These are phyloP conservation scores for Cercospora sp. DNA, from an alignment of 2,329 filamentous ascomycete genomes.

Conservation along the genomic window DNA sequence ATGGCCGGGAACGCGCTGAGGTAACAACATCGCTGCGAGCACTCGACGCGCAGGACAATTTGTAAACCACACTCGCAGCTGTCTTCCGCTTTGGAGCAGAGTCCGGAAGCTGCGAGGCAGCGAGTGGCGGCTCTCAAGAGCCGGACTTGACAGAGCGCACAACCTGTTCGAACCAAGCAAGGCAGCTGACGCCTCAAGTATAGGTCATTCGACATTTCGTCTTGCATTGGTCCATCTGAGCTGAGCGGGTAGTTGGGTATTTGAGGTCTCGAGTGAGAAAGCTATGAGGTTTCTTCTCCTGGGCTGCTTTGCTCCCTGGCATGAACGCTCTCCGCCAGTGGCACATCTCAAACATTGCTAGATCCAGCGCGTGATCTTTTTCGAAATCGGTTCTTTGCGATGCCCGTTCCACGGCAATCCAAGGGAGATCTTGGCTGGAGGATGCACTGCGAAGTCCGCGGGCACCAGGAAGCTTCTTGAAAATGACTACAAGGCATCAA, in stretches of 20 bases:
- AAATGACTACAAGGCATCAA: not conserved
- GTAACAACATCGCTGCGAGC: not conserved
- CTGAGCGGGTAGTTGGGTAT: not conserved
- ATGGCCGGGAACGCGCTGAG: not conserved
- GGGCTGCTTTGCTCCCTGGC: not conserved
- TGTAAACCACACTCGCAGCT: not conserved
- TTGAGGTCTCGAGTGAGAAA: not conserved
- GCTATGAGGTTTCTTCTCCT: not conserved
- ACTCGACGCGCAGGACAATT: not conserved
- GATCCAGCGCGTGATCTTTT: not conserved
- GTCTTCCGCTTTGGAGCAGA: not conserved
- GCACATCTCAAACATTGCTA: not conserved
- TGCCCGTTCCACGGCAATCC: not conserved
- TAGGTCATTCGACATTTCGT: not conserved
- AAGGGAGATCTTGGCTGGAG: not conserved
- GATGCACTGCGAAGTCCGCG: not conserved
- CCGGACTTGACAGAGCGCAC: not conserved
- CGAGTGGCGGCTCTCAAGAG: not conserved
- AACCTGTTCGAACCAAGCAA: not conserved
- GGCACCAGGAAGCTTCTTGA: not conserved
- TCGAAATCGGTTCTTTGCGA: not conserved
- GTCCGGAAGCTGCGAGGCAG: not conserved
- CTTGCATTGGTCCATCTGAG: not conserved
- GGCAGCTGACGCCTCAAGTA: not conserved
- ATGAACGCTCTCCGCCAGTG: not conserved